These are phyloP conservation scores for Pilasporangium apinafurcum DNA, from an alignment of 352 stramenopile species.

Conservation along the genomic window DNA sequence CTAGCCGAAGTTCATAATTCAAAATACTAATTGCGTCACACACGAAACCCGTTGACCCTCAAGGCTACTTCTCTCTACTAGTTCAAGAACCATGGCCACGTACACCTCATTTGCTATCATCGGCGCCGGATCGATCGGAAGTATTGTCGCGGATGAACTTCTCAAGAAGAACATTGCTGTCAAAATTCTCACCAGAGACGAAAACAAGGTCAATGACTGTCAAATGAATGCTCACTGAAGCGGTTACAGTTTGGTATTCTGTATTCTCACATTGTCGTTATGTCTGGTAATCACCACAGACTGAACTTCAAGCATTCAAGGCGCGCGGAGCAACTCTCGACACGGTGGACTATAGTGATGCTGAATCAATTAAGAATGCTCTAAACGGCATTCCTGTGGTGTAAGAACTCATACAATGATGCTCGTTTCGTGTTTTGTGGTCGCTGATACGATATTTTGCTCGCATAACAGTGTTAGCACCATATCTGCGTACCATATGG, in stretches of 20 bases:
- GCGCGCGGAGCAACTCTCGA: constrained; percentile 5
- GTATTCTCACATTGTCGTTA: background rate
- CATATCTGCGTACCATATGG: constrained; percentile 2
- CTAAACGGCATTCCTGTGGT: constrained; percentile 10
- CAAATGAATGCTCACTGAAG: no score
- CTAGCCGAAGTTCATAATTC: no score
- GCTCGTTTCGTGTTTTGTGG: background rate
- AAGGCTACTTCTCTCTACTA: no score
- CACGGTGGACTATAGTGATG: constrained; percentile 11
- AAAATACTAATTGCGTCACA: no score
- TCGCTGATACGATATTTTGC: background rate
- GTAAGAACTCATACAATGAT: constrained; percentile 4
- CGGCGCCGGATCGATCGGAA: no score
- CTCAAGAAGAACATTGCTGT: no score
- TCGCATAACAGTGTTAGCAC: constrained; percentile 4
- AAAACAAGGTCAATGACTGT: constrained; percentile 10
- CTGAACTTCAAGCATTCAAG: constrained; percentile 11
- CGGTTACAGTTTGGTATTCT: no score
- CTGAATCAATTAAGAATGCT: constrained; percentile 9
- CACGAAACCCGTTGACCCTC: no score
- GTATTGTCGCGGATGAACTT: no score
- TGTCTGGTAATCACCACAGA: constrained; percentile 1
- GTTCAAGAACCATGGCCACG: no score
- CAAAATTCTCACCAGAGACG: constrained; percentile 7
- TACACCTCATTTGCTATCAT: no score